These are phyloP conservation scores for Trametes meyenii DNA, from an alignment of 768 basidiomycete genomes.

Conservation along the genomic window DNA sequence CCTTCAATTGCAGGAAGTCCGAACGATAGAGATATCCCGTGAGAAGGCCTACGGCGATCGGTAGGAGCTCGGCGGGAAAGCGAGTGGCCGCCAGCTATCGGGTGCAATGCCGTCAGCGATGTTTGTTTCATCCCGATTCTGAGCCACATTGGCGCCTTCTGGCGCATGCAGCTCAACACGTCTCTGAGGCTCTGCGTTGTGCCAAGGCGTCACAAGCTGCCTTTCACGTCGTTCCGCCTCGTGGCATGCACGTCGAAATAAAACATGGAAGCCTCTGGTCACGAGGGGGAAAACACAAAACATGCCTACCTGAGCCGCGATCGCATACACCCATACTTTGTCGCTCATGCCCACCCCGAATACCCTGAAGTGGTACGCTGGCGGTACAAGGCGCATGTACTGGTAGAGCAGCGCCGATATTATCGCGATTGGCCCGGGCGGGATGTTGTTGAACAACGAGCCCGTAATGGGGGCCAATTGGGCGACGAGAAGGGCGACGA, in stretches of 20 bases:
- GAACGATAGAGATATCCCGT: constrained; percentile 83
- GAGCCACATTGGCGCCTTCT: neutral
- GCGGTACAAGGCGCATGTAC: constrained; percentile 75
- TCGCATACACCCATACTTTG: constrained; percentile 72
- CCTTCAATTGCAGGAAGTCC: constrained; percentile 76
- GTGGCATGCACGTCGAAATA: neutral
- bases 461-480: constrained; percentile 42
- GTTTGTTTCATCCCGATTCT: neutral
- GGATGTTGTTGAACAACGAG: constrained; percentile 70
- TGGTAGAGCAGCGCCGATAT: constrained; percentile 85
- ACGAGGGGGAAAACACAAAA: neutral
- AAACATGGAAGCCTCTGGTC: neutral
- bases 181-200: no score
- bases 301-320: constrained; percentile 67
- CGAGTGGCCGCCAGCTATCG: constrained; percentile 71
- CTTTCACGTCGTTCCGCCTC: neutral
- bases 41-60: constrained; percentile 65
- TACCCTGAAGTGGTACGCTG: constrained; percentile 73
- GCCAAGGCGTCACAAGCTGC: neutral
- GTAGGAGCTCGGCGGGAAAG: constrained; percentile 64
- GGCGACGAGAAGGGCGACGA: constrained; percentile 64
- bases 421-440: constrained; percentile 74
- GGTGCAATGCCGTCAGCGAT: neutral
- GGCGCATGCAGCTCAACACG: neutral
- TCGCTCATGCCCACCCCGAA: constrained; percentile 75